Base-by-base conservation (phyloP, 1,284 basidiomycete genomes). In the Athelia psychrophila region DNA sequence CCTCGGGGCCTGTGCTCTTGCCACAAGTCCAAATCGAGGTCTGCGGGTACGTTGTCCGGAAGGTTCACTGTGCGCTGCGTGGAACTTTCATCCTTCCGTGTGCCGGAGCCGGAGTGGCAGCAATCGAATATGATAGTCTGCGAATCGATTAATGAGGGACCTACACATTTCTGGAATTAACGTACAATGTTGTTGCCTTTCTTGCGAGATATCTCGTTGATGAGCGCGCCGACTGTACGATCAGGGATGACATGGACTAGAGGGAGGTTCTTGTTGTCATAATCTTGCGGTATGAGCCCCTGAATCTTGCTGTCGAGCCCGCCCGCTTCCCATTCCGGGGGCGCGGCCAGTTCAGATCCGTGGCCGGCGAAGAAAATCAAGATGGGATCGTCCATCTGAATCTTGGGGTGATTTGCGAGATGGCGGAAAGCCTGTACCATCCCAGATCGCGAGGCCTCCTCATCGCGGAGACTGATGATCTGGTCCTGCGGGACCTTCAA, bases 361-460 rank as follows among this genome's bases (percentile, higher is more conserved):
- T 54, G 53, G 3, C 53, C 53, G 23, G 53, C 53, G 42, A 36
- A 54, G 32, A 47, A 54, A 23, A 54, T 51, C 15, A 54, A 36
- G 22, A 54, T 54, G 20, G 53, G 50, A 40, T 51, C 45, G 10
- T 33, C 44, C 4, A 23, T 20, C 4, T n/a, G 20, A 23, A 51
- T 51, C 10, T 8, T 10, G 16, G 22, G 9, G 9, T 48, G 18
- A n/a, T 24, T 23, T 16, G 5, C 13, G 10, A 51, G 23, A 13
- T 22, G 5, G 18, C 40, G 10, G 18, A 54, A 22, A 18, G 15
- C 45, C 9, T 42, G 6, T 6, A 51, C 13, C 44, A 54, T 54
- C 3, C n/a, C 24, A n/a, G 23, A 6, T 8, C 50, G 40, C 16
- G 42, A 51, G 4, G 53, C 53, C 32, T 54, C 19, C 20, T 12